Percentiles rank a stretch among this genome's conserved stretches.
Evolutionary conservation across 2,329 filamentous ascomycete genomes (phyloP).

Genomic region (Diaporthe sp.): DNA sequence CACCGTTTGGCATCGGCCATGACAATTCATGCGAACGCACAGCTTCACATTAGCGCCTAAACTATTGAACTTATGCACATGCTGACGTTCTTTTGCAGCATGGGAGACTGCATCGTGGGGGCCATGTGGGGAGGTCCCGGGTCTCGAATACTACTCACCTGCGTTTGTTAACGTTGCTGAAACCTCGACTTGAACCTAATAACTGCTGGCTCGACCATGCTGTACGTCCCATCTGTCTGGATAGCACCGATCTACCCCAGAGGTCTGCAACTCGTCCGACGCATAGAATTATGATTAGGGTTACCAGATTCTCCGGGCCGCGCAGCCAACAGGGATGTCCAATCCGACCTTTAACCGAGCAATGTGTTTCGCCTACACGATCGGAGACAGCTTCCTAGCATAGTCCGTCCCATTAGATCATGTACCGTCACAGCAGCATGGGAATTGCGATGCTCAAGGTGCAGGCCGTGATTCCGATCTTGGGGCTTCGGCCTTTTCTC

Average conservation of each 20-base stretch:
- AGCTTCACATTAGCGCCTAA: background rate
- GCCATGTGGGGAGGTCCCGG: background rate
- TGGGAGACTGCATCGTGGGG: background rate
- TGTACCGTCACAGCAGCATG: background rate
- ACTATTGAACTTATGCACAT: background rate
- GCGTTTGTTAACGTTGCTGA: background rate
- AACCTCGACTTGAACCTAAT: conserved; percentile 2
- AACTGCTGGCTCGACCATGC: background rate
- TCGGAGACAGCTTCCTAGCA: background rate
- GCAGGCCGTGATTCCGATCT: background rate
- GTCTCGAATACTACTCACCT: background rate
- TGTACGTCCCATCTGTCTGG: background rate
- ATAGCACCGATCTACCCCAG: background rate
- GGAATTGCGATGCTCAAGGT: background rate
- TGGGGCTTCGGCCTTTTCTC: background rate
- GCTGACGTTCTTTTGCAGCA: background rate
- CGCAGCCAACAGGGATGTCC: background rate
- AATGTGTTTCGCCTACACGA: background rate
- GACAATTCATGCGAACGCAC: background rate
- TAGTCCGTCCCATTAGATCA: no score
- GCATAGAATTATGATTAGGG: background rate
- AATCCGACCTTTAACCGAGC: conserved; percentile 10
- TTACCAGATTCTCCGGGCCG: conserved; percentile 19
- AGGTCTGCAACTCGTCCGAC: background rate
- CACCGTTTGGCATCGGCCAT: background rate